phyloP scores from a whole-genome alignment of 2,329 filamentous ascomycete genomes.

The Pseudogymnoascus sp. region DNA sequence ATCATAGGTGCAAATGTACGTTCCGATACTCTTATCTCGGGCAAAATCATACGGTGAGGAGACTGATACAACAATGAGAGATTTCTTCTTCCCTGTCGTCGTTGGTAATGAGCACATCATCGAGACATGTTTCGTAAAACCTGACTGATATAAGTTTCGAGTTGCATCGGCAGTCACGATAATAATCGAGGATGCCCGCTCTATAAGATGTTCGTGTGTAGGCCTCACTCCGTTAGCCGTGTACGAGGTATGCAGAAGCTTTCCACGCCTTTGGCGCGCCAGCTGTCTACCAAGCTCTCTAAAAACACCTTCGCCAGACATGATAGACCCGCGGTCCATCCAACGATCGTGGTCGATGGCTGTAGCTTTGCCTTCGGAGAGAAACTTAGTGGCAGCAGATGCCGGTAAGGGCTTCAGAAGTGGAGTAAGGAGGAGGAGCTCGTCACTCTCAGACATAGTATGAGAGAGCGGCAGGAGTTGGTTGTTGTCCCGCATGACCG shows the following conservation, averaged over 20 bases:
- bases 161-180: constrained; percentile 92
- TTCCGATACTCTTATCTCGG: constrained; percentile 82
- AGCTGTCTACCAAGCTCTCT: constrained; percentile 79
- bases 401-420: constrained; percentile 88
- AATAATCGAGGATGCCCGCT: constrained; percentile 78
- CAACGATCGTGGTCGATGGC: constrained; percentile 45
- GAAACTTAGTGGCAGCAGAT: constrained; percentile 69
- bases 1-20: constrained; percentile 92
- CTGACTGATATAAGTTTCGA: constrained; percentile 84
- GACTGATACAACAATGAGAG: constrained; percentile 82
- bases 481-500: constrained; percentile 83
- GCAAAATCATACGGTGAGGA: constrained; percentile 96
- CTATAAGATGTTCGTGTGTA: constrained; percentile 88
- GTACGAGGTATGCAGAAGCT: constrained; percentile 88
- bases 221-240: constrained; percentile 87
- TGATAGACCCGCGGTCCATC: constrained; percentile 54
- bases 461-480: constrained; percentile 74
- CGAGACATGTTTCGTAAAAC: constrained; percentile 91
- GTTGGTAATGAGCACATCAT: constrained; percentile 88
- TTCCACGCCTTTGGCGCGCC: constrained; percentile 77
- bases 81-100: constrained; percentile 73
- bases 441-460: constrained; percentile 75
- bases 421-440: constrained; percentile 81
- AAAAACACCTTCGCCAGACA: constrained; percentile 92
- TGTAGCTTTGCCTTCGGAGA: constrained; percentile 43